Base-by-base conservation (phyloP, 805 yeast species). In the Barnettozyma vustinii region DNA sequence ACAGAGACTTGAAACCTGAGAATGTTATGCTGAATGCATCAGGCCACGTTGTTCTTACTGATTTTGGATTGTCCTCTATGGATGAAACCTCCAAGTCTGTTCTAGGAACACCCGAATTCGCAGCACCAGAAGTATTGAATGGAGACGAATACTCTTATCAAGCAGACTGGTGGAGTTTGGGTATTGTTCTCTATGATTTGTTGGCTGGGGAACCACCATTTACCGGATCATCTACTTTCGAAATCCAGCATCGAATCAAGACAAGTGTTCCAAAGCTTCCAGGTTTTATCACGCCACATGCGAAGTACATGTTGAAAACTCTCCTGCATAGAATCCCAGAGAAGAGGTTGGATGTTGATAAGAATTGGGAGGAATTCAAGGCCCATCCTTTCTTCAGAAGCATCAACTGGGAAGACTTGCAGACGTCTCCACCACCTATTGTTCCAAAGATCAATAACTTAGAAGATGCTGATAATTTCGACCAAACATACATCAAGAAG, bases 141-240 rank as follows among this genome's bases (percentile, higher is more conserved):
- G 96, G 96, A n/a, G 77, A 82, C 56, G 76, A 79, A 18, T 90
- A 89, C 63, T 88, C 85, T 54, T 84, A 79, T 47, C 75, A 80
- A 42, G 95, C 90, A 37, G 97, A 89, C 63, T 88, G 96, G 92
- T 89, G 96, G 90, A 86, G 96, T 0, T 68, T 89, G 37, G 97
- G 96, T 0, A 83, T 94, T 16, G 81, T 89, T 42, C 68, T 83
- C 40, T 86, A 70, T 58, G 96, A 90, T 62, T 74, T 89, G 75
- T 68, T 90, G 43, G 78, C 87, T 0, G 96, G 96, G 0, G 73
- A 80, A 44, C 91, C 96, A 0, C 96, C 96, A 0, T 89, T 85
- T 63, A 80, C 87, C 0, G 96, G 96, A 1, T 79, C 74, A 40
- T 84, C 83, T 55, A 81, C 83, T 55, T 79, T 81, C 58, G 75